Evolutionary conservation across 306 rosid genomes (phyloP).

Genomic region (Rosa chinensis): DNA sequence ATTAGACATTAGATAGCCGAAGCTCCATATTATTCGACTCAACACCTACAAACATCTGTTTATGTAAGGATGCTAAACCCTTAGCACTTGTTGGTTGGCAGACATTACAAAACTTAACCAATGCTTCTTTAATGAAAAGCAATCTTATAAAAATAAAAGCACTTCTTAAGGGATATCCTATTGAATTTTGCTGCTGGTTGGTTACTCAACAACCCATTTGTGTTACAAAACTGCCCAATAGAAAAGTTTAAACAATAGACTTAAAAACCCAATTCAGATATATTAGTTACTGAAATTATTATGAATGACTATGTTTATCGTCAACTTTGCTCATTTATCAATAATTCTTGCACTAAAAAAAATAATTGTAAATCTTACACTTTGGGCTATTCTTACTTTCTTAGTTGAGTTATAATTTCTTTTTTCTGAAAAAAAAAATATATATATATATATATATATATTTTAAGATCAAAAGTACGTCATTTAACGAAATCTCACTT

Average conservation of each 20-base stretch:
- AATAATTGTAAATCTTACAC: not conserved
- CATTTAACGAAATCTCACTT: too few relatives aligned
- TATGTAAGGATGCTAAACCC: not conserved
- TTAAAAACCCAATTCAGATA: not conserved
- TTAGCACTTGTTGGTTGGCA: conserved; percentile 18
- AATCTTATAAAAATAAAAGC: not conserved
- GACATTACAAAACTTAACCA: conserved; percentile 17
- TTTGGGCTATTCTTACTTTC: too few relatives aligned
- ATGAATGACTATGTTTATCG: too few relatives aligned
- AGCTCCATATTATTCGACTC: not conserved
- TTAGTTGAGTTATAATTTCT: too few relatives aligned
- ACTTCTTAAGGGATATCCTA: not conserved
- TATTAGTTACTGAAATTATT: too few relatives aligned
- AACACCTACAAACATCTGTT: not conserved
- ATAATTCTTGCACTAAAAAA: too few relatives aligned
- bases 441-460: too few relatives aligned
- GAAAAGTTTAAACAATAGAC: not conserved
- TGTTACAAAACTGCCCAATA: not conserved
- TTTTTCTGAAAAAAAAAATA: too few relatives aligned
- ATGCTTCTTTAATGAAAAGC: not conserved
- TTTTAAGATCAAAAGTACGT: too few relatives aligned
- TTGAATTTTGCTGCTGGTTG: conserved; percentile 17
- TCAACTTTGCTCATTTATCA: too few relatives aligned
- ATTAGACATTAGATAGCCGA: not conserved
- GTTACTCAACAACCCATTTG: conserved; percentile 17